These are phyloP conservation scores for Nidula niveotomentosa DNA, from an alignment of 1,284 basidiomycete species.

Conservation along the genomic window DNA sequence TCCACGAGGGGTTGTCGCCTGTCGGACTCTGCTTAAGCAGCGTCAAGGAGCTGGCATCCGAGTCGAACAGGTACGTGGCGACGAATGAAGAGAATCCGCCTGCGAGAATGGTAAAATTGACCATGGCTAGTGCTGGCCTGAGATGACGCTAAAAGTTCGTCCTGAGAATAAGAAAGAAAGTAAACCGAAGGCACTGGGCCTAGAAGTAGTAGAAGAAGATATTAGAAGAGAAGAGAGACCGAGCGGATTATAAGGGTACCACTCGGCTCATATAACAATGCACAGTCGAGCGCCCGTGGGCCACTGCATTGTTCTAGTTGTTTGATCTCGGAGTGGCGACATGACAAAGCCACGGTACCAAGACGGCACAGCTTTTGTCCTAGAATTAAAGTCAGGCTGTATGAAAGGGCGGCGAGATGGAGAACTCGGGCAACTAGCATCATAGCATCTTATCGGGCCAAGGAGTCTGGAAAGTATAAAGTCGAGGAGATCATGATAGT, in stretches of 20 bases:
- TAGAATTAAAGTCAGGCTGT: too few relatives aligned
- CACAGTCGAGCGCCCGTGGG: background rate
- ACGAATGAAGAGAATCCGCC: constrained; percentile 47
- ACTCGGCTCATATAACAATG: background rate
- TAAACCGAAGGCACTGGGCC: background rate
- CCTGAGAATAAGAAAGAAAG: background rate
- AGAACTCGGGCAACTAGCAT: too few relatives aligned
- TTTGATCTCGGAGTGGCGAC: too few relatives aligned
- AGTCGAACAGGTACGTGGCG: constrained; percentile 44
- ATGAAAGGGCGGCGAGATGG: too few relatives aligned
- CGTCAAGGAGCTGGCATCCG: constrained; percentile 31
- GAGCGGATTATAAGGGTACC: background rate
- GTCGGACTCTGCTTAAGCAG: constrained; percentile 31
- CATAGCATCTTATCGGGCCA: too few relatives aligned
- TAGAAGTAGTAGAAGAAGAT: background rate
- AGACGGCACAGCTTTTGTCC: too few relatives aligned
- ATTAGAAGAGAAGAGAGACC: background rate
- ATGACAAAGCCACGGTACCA: too few relatives aligned
- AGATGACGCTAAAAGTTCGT: background rate
- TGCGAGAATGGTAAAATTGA: constrained; percentile 48
- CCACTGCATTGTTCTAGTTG: background rate
- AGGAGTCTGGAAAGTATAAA: too few relatives aligned
- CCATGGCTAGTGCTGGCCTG: constrained; percentile 27
- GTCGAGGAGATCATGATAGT: too few relatives aligned
- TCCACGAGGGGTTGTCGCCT: constrained; percentile 44